Evolutionary conservation across 2,329 filamentous ascomycete genomes (phyloP).

Genomic region (Aureobasidium sp.): DNA sequence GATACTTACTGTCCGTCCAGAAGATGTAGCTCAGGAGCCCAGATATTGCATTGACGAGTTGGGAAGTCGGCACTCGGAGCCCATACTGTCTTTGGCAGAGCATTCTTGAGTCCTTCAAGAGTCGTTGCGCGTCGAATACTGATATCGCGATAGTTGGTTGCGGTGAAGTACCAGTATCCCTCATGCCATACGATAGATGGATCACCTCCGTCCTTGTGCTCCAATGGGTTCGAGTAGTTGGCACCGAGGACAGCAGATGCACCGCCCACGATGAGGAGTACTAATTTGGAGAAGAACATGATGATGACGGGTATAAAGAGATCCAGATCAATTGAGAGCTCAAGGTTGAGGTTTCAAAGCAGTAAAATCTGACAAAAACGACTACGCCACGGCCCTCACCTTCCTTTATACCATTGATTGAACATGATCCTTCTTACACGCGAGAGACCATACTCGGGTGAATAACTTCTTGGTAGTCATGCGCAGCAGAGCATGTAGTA

Average conservation of each 20-base stretch:
- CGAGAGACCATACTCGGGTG: background rate
- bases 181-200: constrained; percentile 47
- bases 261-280: constrained; percentile 3
- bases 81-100: constrained; percentile 46
- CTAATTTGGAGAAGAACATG: constrained; percentile 6
- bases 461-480: background rate
- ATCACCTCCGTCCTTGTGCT: constrained; percentile 46
- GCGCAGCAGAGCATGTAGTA: background rate
- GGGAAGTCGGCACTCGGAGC: constrained; percentile 36
- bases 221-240: constrained; percentile 48
- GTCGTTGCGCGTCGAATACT: constrained; percentile 49
- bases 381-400: background rate
- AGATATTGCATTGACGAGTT: constrained; percentile 49
- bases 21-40: constrained; percentile 52
- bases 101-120: constrained; percentile 49
- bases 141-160: constrained; percentile 50
- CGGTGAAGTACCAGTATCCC: constrained; percentile 53
- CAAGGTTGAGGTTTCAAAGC: background rate
- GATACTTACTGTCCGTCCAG: constrained; percentile 31
- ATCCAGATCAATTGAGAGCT: too few species aligned
- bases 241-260: constrained; percentile 15
- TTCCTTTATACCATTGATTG: background rate
- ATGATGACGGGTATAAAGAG: background rate
- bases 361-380: background rate
- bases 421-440: too few species aligned